A percentile compares a stretch with the other conserved stretches of the same genome.
Evolutionary conservation across 129 eudicot species (phyloP).

Genomic region (Chrysanthemum makinoi): DNA sequence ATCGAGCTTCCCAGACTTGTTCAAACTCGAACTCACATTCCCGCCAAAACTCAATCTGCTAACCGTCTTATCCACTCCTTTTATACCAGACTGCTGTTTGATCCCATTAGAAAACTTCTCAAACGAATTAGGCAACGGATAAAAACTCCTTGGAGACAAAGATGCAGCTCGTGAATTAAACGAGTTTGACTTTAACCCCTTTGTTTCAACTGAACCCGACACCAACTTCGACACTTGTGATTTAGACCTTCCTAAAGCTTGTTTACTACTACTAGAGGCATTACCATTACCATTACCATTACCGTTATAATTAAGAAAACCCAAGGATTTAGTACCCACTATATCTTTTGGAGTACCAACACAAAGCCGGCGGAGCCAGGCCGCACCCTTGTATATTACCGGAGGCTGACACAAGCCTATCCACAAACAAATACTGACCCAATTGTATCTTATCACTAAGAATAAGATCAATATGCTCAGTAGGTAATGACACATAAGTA

Average conservation of each 20-base stretch:
- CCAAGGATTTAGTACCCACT: slow-evolving; percentile 81
- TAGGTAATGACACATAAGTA: slow-evolving; percentile 86
- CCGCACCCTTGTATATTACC: slow-evolving; percentile 78
- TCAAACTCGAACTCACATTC: slow-evolving; percentile 43
- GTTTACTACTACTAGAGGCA: slow-evolving; percentile 19
- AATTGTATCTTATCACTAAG: slow-evolving; percentile 81
- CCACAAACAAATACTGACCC: slow-evolving; percentile 84
- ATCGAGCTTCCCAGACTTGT: slow-evolving; percentile 47
- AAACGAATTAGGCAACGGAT: slow-evolving; percentile 72
- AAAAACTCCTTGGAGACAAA: slow-evolving; percentile 60
- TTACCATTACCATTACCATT: slow-evolving; percentile 30
- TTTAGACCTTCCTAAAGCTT: slow-evolving; percentile 49
- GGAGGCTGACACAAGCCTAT: slow-evolving; percentile 61
- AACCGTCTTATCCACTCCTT: slow-evolving; percentile 50
- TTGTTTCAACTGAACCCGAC: slow-evolving; percentile 40
- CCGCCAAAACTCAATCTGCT: slow-evolving; percentile 36
- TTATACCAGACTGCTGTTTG: slow-evolving; percentile 57
- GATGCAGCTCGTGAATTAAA: slow-evolving; percentile 47
- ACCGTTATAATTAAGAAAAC: slow-evolving; percentile 53
- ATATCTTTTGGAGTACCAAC: slow-evolving; percentile 90
- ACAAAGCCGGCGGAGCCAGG: too few relatives aligned
- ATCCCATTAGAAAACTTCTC: slow-evolving; percentile 73
- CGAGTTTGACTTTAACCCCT: slow-evolving; percentile 41
- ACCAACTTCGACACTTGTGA: slow-evolving; percentile 53
- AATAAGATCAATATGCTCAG: slow-evolving; percentile 78